Base-by-base conservation (phyloP, 1,284 basidiomycete genomes). In the Moniliophthora roreri region DNA sequence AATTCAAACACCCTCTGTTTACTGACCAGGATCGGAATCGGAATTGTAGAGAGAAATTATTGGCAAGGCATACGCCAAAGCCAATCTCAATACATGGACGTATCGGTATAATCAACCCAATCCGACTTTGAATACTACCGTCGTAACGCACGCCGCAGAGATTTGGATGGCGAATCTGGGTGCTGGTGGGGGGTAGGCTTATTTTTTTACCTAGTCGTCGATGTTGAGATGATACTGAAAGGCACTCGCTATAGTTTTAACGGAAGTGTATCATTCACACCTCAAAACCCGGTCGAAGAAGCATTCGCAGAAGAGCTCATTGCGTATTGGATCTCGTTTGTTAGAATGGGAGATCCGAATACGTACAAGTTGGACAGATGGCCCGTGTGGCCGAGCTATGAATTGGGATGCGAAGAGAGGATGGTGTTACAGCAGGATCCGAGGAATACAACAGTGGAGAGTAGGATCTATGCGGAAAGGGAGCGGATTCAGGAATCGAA, bases 281-380 rank as follows among this genome's bases (percentile, higher is more conserved):
- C 67, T 0, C 67, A 75, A 66, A 72, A 66, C 2, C 63, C 71
- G 0, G 65, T 68, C 5, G 74, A 82, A 58, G 60, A 56, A 0
- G 73, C 76, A 8, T 82, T 84, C 60, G 74, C 77, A 0, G 62
- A 70, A 44, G 81, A 84, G 62, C 66, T 82, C 23, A 81, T 82
- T 48, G 80, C 80, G 9, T 82, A 82, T 61, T 82, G 79, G 79
- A 67, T 81, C 10, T 84, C 81, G 0, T 82, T 84, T 59, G 80
- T 82, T 16, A 77, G 80, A 35, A 62, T 73, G 1, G 72, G 71
- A 1, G 60, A 81, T 61, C 80, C 80, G 1, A 82, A 79, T 66
- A 74, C 72, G 20, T 70, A 70, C 66, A 80, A 77, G 62, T 73
- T 82, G 2, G 57, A 66, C 0, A 64, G 72, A 8, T 77, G 79